A percentile compares a stretch with the other conserved stretches of the same genome.
Evolutionary conservation across 2,329 filamentous ascomycete species (phyloP).

Genomic region (Pyricularia grisea): DNA sequence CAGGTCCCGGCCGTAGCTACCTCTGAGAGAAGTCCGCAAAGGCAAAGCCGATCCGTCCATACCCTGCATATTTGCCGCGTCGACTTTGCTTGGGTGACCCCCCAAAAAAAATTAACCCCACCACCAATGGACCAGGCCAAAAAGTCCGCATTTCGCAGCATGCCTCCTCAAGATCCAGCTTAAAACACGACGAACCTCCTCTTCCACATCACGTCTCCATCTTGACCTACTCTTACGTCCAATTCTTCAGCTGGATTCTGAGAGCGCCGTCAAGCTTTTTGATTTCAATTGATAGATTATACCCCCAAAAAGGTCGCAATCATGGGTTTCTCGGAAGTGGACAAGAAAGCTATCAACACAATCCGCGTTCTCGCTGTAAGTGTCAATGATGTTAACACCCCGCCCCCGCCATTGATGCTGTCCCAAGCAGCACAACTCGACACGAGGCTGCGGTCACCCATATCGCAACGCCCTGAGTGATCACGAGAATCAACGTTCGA

Average conservation of each 20-base stretch:
- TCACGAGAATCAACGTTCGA: background rate
- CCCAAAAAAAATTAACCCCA: background rate
- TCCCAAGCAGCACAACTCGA: background rate
- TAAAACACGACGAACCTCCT: background rate
- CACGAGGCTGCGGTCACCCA: background rate
- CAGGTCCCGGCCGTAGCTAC: background rate
- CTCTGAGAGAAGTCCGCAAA: background rate
- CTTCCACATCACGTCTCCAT: background rate
- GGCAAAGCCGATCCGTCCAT: background rate
- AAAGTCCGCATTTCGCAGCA: background rate
- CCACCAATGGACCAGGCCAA: background rate
- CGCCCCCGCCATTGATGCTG: slow-evolving; percentile 14
- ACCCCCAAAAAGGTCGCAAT: slow-evolving; percentile 26
- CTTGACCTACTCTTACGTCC: background rate
- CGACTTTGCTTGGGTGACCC: background rate
- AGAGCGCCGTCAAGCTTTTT: background rate
- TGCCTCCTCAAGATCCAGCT: background rate
- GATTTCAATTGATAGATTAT: background rate
- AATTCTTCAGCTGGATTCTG: slow-evolving; percentile 1
- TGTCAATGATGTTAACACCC: slow-evolving; percentile 19
- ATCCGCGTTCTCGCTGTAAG: slow-evolving; percentile 93
- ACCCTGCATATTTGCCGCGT: background rate
- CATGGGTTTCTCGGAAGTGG: slow-evolving; percentile 85
- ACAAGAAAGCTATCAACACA: slow-evolving; percentile 93
- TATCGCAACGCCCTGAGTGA: background rate